A percentile compares a stretch with the other conserved stretches of the same genome.
Evolutionary conservation across 2,329 filamentous ascomycete genomes (phyloP).

Genomic region (Talaromyces sp.): DNA sequence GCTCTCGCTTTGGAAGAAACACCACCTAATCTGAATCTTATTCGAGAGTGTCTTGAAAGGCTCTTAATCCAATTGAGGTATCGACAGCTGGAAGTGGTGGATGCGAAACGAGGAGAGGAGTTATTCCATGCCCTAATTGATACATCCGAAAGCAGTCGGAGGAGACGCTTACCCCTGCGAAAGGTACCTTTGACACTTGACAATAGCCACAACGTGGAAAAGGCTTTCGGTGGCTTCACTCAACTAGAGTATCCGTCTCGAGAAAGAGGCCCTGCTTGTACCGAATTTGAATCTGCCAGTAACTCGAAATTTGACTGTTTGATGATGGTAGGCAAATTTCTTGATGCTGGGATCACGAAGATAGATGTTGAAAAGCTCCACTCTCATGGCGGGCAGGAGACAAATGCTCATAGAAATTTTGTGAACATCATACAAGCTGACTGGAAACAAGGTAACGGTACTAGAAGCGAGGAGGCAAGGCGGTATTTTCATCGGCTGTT

Average conservation of each 20-base stretch:
- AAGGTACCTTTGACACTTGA: conserved; percentile 1
- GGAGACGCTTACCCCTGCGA: background rate
- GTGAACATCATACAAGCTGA: background rate
- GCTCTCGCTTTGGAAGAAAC: background rate
- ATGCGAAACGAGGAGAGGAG: background rate
- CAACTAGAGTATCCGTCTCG: background rate
- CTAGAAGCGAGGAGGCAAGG: background rate
- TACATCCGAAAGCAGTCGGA: background rate
- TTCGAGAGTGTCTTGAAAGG: conserved; percentile 8
- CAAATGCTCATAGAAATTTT: background rate
- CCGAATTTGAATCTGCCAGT: background rate
- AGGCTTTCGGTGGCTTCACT: background rate
- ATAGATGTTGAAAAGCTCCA: conserved; percentile 25
- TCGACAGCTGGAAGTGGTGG: conserved; percentile 1
- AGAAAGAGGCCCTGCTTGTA: conserved; percentile 1
- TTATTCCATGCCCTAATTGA: background rate
- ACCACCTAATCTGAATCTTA: conserved; percentile 3
- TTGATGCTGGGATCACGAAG: conserved; percentile 35
- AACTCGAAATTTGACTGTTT: conserved; percentile 28
- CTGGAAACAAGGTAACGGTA: background rate
- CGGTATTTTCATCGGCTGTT: conserved; percentile 1
- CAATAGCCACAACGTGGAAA: background rate
- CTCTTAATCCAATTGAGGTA: conserved; percentile 13
- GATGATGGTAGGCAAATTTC: conserved; percentile 36
- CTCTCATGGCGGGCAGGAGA: conserved; percentile 23